phyloP scores from a whole-genome alignment of 345 rosid species.

The Microthlaspi erraticum region DNA sequence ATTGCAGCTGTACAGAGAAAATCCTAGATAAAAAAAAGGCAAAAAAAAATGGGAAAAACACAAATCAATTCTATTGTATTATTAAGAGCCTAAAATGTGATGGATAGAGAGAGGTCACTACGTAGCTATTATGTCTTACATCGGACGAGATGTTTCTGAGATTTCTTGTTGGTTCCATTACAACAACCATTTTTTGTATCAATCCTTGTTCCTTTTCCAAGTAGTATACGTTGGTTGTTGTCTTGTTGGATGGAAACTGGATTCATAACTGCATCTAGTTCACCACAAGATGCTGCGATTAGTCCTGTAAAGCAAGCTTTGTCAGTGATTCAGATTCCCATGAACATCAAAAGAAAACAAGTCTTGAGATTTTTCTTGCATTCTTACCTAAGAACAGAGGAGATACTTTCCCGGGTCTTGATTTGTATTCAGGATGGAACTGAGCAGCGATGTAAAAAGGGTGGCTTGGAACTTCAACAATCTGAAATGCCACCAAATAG shows the following conservation, averaged over 20 bases:
- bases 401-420: conserved; percentile 91
- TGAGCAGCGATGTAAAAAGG: conserved; percentile 80
- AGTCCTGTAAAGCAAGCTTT: conserved; percentile 58
- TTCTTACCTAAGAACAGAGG: conserved; percentile 76
- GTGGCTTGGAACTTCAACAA: conserved; percentile 66
- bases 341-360: background rate
- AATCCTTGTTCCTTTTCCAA: conserved; percentile 22
- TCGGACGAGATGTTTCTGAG: conserved; percentile 48
- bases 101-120: conserved; percentile 42
- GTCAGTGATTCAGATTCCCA: background rate
- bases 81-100: conserved; percentile 21
- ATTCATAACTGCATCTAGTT: conserved; percentile 57
- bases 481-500: conserved; percentile 45
- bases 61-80: conserved; percentile 3
- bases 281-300: conserved; percentile 75
- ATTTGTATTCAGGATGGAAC: conserved; percentile 95
- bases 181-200: conserved; percentile 33
- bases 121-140: conserved; percentile 55
- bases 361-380: conserved; percentile 11
- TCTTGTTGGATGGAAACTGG: conserved; percentile 34
- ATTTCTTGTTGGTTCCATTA: conserved; percentile 56
- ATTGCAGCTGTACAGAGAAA: conserved; percentile 25
- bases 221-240: conserved; percentile 10
- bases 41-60: conserved; percentile 5
- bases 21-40: background rate